Evolutionary conservation across 192 early-diverging fungal genomes (phyloP).

Genomic region (Umbelopsis ramanniana): DNA sequence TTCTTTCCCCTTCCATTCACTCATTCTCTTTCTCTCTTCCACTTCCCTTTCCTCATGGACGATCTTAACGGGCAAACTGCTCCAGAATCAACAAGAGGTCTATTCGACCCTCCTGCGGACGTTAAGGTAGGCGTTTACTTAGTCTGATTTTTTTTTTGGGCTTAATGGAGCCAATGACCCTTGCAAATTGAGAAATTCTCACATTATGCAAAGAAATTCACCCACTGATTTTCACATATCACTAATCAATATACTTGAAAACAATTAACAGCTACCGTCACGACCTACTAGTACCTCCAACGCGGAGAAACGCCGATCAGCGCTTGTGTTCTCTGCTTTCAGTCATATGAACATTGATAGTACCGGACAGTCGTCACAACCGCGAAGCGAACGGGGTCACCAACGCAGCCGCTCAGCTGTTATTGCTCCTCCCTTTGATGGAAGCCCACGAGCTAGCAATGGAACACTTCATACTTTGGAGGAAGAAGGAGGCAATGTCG

Average conservation of each 20-base stretch:
- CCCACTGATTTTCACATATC: background rate
- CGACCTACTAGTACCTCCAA: slow-evolving; percentile 16
- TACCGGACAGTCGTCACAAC: slow-evolving; percentile 21
- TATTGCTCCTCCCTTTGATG: slow-evolving; percentile 30
- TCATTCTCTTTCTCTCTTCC: slow-evolving; percentile 18
- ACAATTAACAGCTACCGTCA: background rate
- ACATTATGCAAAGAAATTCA: background rate
- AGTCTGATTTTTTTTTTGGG: background rate
- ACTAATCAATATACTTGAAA: background rate
- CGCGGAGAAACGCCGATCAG: slow-evolving; percentile 16
- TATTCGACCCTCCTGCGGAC: slow-evolving; percentile 38
- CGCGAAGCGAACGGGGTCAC: slow-evolving; percentile 24
- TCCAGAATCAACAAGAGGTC: slow-evolving; percentile 45
- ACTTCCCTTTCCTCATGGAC: slow-evolving; percentile 20
- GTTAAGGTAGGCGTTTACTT: slow-evolving; percentile 1
- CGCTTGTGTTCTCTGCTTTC: slow-evolving; percentile 16
- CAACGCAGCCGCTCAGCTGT: slow-evolving; percentile 41
- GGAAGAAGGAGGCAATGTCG: slow-evolving; percentile 28
- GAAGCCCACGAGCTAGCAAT: slow-evolving; percentile 22
- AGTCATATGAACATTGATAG: slow-evolving; percentile 23
- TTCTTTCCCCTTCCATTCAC: slow-evolving; percentile 24
- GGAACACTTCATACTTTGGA: slow-evolving; percentile 31
- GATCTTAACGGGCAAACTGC: slow-evolving; percentile 45
- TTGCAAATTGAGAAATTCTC: background rate
- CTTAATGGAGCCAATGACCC: background rate